Conservation (phyloP, 352 stramenopile genomes). For the Phytopythium litorale region DNA sequence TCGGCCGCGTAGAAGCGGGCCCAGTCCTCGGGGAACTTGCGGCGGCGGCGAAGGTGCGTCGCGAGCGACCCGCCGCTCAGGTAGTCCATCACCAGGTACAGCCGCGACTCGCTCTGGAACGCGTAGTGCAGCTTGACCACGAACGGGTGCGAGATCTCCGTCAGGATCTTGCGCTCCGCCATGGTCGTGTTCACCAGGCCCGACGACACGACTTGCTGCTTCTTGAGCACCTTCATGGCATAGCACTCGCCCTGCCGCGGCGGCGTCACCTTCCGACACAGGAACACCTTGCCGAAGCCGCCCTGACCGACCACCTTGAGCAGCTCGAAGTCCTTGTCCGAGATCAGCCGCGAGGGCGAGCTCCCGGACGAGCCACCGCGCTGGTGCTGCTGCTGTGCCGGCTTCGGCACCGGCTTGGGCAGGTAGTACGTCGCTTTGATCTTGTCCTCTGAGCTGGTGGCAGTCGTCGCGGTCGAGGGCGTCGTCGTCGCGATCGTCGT, state of each 20-base stretch:
- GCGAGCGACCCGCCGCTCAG: conserved; percentile 88
- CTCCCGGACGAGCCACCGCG: conserved; percentile 14
- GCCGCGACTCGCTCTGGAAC: conserved; percentile 91
- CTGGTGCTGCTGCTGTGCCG: conserved; percentile 10
- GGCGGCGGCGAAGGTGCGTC: conserved; percentile 83
- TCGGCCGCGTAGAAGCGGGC: conserved; percentile 94
- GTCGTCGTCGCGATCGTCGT: conserved; percentile 1
- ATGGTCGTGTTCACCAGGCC: conserved; percentile 93
- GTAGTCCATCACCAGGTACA: conserved; percentile 94
- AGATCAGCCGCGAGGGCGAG: conserved; percentile 42
- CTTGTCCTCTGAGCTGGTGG: conserved; percentile 23
- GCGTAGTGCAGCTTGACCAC: conserved; percentile 94
- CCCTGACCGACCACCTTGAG: conserved; percentile 97
- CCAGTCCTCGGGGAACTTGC: conserved; percentile 89
- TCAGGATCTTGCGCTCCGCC: conserved; percentile 90
- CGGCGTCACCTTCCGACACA: conserved; percentile 92
- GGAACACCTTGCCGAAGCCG: conserved; percentile 97
- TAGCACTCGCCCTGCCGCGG: conserved; percentile 93
- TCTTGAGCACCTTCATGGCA: conserved; percentile 98
- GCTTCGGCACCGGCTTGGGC: conserved; percentile 62
- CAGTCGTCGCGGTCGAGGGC: background rate
- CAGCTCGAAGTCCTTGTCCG: conserved; percentile 94
- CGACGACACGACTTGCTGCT: conserved; percentile 89
- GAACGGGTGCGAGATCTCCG: conserved; percentile 91
- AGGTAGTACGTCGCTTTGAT: conserved; percentile 79